Base-by-base conservation (phyloP, 768 basidiomycete species). In the Boletus huronensis region DNA sequence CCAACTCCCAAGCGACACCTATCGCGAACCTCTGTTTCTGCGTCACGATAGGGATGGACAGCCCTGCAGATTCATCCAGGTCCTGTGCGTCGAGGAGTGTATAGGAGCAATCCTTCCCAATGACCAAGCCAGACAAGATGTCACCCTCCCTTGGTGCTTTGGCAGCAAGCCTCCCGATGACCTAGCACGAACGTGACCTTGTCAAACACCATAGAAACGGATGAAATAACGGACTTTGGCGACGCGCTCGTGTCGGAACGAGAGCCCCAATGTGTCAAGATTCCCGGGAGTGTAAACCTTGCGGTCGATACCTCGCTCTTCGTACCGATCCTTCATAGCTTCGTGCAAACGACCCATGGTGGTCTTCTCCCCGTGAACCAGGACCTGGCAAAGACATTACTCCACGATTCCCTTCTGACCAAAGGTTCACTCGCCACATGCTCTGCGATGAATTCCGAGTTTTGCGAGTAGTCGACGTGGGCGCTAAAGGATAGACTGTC, bases 401-500 rank as follows among this genome's bases (percentile, higher is more conserved):
- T 38, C 6, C 8, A 31, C 5, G 23, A 31, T 52, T 47, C 43
- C 17, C 55, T 42, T 9, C 21, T 13, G 28, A 35, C 53, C 11
- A 32, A 28, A 53, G 34, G 0, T 26, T 58, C 13, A 77, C 85
- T 68, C 70, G 90, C 93, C 52, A 94, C 87, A 72, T 94, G 92
- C 60, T 92, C 89, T 9, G 93, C 88, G 59, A 99, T 98, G 71
- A 96, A 99, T 64, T 93, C 91, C 3, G 90, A 87, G 69, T 99
- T 99, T 64, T 98, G 96, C 16, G 90, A 81, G 62, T 90, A 96
- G 67, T 98, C 95, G 59, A 98, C 96, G 66, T 98, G 95, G 0
- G 96, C 95, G 51, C 90, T 90, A 72, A 98, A 98, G 3, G 96
- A 96, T 57, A 99, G 88, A 58, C 91, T 86, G 60, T 96, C 90